Percentiles rank a stretch among this genome's conserved stretches.
phyloP scores from a whole-genome alignment of 176 grass and related monocot species.

The Zizania latifolia region DNA sequence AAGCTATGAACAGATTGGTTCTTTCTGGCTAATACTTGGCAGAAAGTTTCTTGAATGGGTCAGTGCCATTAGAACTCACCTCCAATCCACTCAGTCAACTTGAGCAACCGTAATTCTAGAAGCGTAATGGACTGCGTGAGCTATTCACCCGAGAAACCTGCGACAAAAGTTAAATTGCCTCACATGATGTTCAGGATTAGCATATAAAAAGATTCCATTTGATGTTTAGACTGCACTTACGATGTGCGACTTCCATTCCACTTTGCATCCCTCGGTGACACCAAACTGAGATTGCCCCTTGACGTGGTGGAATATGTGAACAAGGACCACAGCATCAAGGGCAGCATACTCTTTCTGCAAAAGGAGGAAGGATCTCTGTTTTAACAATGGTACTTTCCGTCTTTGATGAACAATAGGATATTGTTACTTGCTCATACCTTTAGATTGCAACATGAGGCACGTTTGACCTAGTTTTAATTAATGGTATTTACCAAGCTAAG shows the following conservation, averaged over 20 bases:
- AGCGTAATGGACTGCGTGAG: neutral
- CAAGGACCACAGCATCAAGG: constrained; percentile 79
- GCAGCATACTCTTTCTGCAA: constrained; percentile 94
- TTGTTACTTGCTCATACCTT: neutral
- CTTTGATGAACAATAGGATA: neutral
- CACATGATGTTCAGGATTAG: neutral
- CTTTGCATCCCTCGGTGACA: constrained; percentile 45
- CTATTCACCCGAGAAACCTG: constrained; percentile 48
- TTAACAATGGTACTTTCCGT: neutral
- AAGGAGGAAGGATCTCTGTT: neutral
- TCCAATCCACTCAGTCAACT: neutral
- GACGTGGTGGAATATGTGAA: constrained; percentile 86
- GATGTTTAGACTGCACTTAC: constrained; percentile 40
- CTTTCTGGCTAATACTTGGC: neutral
- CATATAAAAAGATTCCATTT: neutral
- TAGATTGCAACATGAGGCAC: neutral
- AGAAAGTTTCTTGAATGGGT: neutral
- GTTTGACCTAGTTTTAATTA: neutral
- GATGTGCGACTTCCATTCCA: constrained; percentile 87
- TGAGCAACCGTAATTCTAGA: constrained; percentile 15
- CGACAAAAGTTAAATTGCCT: neutral
- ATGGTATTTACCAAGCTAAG: neutral
- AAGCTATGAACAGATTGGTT: constrained; percentile 4
- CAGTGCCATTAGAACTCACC: neutral
- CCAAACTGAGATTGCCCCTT: constrained; percentile 52